A percentile compares a stretch with the other conserved stretches of the same genome.
phyloP scores from a whole-genome alignment of 1,284 basidiomycete genomes.

The Farysia itapuensis region DNA sequence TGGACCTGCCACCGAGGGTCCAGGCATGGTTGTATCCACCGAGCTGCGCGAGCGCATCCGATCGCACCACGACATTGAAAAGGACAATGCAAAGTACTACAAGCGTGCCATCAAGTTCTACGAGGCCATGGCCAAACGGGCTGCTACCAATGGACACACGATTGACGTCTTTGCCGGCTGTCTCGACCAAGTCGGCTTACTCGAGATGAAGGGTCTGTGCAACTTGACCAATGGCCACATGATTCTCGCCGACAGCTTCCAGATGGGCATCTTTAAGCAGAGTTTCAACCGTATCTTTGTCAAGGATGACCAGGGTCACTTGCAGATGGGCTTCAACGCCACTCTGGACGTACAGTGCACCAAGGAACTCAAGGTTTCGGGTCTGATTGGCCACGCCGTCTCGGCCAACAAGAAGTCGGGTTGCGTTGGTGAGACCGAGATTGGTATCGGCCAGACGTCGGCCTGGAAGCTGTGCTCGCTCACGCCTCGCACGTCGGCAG shows the following conservation, averaged over 20 bases:
- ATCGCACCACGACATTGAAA: conserved; percentile 98
- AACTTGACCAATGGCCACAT: conserved; percentile 97
- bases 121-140: conserved; percentile 90
- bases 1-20: conserved; percentile 94
- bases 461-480: conserved; percentile 96
- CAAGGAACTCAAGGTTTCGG: conserved; percentile 97
- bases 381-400: conserved; percentile 95
- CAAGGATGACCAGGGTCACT: conserved; percentile 88
- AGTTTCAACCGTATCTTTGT: conserved; percentile 89
- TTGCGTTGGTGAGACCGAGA: conserved; percentile 98
- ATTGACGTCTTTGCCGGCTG: conserved; percentile 96
- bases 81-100: conserved; percentile 95
- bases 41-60: conserved; percentile 97
- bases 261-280: conserved; percentile 98
- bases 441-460: conserved; percentile 98
- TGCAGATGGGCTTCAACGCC: conserved; percentile 98
- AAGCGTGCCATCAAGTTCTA: conserved; percentile 98
- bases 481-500: conserved; percentile 83
- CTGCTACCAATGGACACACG: conserved; percentile 89
- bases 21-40: conserved; percentile 92
- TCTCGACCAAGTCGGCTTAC: conserved; percentile 92
- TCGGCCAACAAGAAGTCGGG: conserved; percentile 94
- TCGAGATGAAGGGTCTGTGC: conserved; percentile 94
- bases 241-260: conserved; percentile 94
- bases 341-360: conserved; percentile 98